phyloP scores from a whole-genome alignment of 371 early-diverging fungal species.

The Mucor circinelloides region DNA sequence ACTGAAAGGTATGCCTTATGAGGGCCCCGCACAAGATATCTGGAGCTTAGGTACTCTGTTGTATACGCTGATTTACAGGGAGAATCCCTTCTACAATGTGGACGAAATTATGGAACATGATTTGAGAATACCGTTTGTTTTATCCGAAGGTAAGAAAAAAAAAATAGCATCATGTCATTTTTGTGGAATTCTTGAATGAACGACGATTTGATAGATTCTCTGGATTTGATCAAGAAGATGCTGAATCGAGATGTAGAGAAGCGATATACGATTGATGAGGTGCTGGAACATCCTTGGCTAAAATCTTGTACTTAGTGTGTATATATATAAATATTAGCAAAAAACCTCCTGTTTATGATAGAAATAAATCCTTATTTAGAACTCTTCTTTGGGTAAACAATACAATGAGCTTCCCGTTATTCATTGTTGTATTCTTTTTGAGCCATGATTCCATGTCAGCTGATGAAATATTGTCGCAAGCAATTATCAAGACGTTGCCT shows the following conservation, averaged over 20 bases:
- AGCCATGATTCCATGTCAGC: neutral
- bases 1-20: conserved; percentile 61
- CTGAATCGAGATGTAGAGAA: conserved; percentile 54
- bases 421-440: neutral
- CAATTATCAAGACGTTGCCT: neutral
- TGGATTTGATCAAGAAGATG: conserved; percentile 60
- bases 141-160: conserved; percentile 19
- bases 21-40: conserved; percentile 72
- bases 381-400: neutral
- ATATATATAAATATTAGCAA: neutral
- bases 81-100: conserved; percentile 28
- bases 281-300: conserved; percentile 47
- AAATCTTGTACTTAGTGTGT: conserved; percentile 19
- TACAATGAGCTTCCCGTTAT: neutral
- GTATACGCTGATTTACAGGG: conserved; percentile 68
- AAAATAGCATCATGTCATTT: neutral
- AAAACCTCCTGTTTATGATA: neutral
- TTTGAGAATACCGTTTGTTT: conserved; percentile 22
- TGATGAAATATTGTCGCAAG: neutral
- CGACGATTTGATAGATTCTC: conserved; percentile 33
- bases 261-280: conserved; percentile 56
- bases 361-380: conserved; percentile 2
- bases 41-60: conserved; percentile 79
- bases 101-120: conserved; percentile 24
- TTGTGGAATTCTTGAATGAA: neutral